A percentile compares a stretch with the other conserved stretches of the same genome.
phyloP scores from a whole-genome alignment of 1,284 basidiomycete genomes.

The Tremellales sp. region DNA sequence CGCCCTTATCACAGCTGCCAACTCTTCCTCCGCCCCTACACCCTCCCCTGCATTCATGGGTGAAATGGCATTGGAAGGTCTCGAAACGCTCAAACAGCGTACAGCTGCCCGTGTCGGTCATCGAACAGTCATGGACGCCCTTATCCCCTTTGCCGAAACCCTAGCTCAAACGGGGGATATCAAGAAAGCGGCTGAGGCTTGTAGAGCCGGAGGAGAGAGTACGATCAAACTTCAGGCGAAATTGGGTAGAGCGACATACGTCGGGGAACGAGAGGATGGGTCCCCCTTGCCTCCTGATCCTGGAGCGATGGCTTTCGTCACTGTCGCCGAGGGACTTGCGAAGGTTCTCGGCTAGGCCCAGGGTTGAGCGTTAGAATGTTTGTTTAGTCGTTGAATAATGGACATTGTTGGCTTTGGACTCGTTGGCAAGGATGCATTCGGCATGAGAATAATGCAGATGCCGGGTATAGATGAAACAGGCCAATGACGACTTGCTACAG shows the following conservation, averaged over 20 bases:
- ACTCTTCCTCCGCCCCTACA: conserved; percentile 3
- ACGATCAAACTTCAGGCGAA: conserved; percentile 48
- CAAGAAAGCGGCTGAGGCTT: conserved; percentile 38
- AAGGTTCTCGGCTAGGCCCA: conserved; percentile 9
- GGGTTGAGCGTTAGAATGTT: no score
- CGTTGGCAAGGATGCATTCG: no score
- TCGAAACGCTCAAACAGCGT: conserved; percentile 46
- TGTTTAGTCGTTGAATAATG: no score
- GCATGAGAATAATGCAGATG: no score
- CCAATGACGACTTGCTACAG: no score
- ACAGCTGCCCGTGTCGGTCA: conserved; percentile 50
- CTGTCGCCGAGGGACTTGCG: conserved; percentile 36
- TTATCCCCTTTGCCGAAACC: conserved; percentile 50
- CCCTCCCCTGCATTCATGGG: conserved; percentile 26
- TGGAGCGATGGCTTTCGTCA: conserved; percentile 45
- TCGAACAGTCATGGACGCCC: conserved; percentile 51
- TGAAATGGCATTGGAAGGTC: conserved; percentile 23
- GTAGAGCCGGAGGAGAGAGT: conserved; percentile 44
- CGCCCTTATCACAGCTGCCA: conserved; percentile 25
- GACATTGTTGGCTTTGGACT: no score
- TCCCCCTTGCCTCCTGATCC: conserved; percentile 44
- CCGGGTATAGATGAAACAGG: no score
- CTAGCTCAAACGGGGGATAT: conserved; percentile 38
- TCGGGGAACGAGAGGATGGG: conserved; percentile 40
- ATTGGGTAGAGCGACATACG: conserved; percentile 51